phyloP scores from a whole-genome alignment of 306 rosid species.

The Morella rubra region DNA sequence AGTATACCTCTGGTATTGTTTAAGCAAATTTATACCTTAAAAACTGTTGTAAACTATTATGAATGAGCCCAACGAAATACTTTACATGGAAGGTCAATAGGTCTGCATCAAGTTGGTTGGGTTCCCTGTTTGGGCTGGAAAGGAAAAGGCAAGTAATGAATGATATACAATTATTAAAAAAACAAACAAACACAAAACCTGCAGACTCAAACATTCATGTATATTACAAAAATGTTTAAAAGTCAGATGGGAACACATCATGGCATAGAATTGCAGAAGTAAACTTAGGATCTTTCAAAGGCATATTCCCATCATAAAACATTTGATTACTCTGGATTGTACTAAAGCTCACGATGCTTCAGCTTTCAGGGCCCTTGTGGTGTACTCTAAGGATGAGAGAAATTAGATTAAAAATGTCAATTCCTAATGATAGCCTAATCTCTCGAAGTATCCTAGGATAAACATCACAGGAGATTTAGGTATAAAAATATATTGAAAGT shows the following conservation, averaged over 20 bases:
- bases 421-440: conserved; percentile 13
- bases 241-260: conserved; percentile 12
- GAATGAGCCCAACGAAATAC: not conserved
- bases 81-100: not conserved
- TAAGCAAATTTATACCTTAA: not conserved
- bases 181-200: too few species aligned
- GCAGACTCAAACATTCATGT: not conserved
- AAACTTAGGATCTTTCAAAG: conserved; percentile 19
- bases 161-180: not conserved
- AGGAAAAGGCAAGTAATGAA: not conserved
- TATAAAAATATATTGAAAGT: not conserved
- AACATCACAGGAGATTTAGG: not conserved
- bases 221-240: not conserved
- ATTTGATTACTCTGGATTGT: not conserved
- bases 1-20: not conserved
- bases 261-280: conserved; percentile 1
- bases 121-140: not conserved
- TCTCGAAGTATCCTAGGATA: conserved; percentile 6
- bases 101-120: conserved; percentile 4
- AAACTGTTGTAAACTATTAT: too few species aligned
- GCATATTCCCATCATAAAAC: conserved; percentile 30
- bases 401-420: conserved; percentile 2
- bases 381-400: conserved; percentile 5
- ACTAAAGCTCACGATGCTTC: conserved; percentile 30
- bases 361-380: conserved; percentile 18